Evolutionary conservation across 257 asterid genomes (phyloP).

Genomic region (Leptodermis oblonga): DNA sequence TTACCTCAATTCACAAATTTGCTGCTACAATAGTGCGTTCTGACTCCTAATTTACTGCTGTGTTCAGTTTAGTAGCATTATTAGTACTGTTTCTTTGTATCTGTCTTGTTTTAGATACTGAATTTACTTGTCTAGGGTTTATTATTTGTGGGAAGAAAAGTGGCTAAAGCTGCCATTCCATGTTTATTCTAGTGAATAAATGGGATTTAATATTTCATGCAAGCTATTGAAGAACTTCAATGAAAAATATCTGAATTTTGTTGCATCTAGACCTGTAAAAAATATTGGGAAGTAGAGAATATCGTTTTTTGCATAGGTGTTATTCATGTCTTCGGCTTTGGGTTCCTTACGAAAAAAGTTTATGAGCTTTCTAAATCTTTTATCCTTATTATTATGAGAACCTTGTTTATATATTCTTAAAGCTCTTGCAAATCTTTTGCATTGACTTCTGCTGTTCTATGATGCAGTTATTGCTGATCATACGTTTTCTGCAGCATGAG

Average conservation of each 20-base stretch:
- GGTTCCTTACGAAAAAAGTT: no score
- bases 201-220: not conserved
- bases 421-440: conserved; percentile 9
- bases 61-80: not conserved
- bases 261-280: not conserved
- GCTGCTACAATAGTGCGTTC: not conserved
- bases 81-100: not conserved
- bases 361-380: not conserved
- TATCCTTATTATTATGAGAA: conserved; percentile 7
- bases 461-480: conserved; percentile 71
- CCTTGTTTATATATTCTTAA: conserved; percentile 12
- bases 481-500: conserved; percentile 96
- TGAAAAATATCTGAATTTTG: not conserved
- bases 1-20: not conserved
- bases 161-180: not conserved
- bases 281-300: not conserved
- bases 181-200: not conserved
- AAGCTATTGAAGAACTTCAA: not conserved
- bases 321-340: not conserved
- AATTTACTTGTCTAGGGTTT: no score
- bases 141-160: not conserved
- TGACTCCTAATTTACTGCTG: not conserved
- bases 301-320: not conserved
- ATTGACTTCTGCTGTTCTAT: conserved; percentile 28
- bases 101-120: not conserved